Evolutionary conservation across 1,284 basidiomycete genomes (phyloP).

Genomic region (Malassezia sp.): DNA sequence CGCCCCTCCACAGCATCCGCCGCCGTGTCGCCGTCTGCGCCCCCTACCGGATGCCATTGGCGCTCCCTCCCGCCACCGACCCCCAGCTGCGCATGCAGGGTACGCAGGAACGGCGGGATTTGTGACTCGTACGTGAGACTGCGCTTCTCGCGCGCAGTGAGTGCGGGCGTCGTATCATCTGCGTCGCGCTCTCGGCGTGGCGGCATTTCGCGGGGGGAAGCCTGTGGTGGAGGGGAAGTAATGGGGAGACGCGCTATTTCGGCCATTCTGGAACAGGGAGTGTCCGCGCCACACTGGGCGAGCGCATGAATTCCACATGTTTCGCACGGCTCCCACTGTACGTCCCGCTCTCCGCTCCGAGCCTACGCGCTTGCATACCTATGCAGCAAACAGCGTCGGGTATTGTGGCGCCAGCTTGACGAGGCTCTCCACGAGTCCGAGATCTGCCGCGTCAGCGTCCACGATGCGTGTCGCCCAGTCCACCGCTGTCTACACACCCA

Average conservation of each 20-base stretch:
- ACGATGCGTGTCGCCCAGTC: neutral
- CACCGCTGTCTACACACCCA: constrained; percentile 39
- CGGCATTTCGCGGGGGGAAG: too few relatives aligned
- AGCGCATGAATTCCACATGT: too few relatives aligned
- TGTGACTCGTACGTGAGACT: constrained; percentile 2
- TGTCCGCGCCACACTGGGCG: too few relatives aligned
- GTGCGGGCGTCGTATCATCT: neutral
- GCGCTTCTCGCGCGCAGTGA: neutral
- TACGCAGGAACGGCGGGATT: constrained; percentile 5
- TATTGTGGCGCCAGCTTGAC: constrained; percentile 26
- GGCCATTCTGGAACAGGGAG: too few relatives aligned
- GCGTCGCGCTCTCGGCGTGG: neutral
- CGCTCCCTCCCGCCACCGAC: too few relatives aligned
- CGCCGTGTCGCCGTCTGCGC: neutral
- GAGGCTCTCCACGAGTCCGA: constrained; percentile 27
- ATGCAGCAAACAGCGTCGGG: constrained; percentile 23
- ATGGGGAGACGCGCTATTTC: too few relatives aligned
- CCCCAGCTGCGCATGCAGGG: constrained; percentile 8
- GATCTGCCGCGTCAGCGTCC: constrained; percentile 15
- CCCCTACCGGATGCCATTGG: neutral
- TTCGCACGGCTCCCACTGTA: neutral
- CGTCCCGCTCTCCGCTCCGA: neutral
- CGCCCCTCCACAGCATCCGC: constrained; percentile 4
- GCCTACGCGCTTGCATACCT: neutral
- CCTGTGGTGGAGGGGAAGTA: too few relatives aligned